These are phyloP conservation scores for Candida corydali DNA, from an alignment of 805 yeast species.

Conservation along the genomic window DNA sequence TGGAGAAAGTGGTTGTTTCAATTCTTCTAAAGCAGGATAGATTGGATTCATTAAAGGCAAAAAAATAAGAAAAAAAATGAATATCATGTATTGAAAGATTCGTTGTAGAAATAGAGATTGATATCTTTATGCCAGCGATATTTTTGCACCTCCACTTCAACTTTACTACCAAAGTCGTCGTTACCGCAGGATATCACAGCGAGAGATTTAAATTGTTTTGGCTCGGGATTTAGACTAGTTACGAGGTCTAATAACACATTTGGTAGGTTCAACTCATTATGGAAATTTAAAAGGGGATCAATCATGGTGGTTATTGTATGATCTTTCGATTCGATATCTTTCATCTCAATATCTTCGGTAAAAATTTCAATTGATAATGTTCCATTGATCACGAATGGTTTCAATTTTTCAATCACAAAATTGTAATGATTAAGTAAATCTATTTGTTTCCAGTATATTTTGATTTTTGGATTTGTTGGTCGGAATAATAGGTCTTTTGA, in stretches of 20 bases:
- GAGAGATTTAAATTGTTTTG: conserved; percentile 19
- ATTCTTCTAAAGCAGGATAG: conserved; percentile 42
- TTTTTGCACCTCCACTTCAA: conserved; percentile 26
- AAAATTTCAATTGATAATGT: conserved; percentile 22
- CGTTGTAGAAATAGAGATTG: conserved; percentile 40
- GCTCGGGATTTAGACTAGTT: conserved; percentile 1
- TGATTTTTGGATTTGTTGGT: conserved; percentile 22
- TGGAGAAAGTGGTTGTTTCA: conserved; percentile 54
- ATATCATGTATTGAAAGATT: conserved; percentile 19
- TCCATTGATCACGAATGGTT: conserved; percentile 19
- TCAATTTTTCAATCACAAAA: conserved; percentile 27
- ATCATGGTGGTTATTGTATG: not conserved
- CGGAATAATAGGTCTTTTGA: conserved; percentile 30
- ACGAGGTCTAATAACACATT: not conserved
- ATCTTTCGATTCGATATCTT: conserved; percentile 3
- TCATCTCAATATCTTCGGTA: conserved; percentile 16
- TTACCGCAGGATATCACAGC: conserved; percentile 44
- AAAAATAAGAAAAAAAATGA: too few relatives aligned
- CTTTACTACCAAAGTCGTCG: conserved; percentile 21
- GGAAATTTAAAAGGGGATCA: not conserved
- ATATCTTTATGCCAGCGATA: conserved; percentile 26
- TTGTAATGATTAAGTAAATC: conserved; percentile 34
- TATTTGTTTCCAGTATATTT: conserved; percentile 30
- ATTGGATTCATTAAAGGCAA: conserved; percentile 11
- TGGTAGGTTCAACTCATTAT: not conserved